Evolutionary conservation across 2,329 filamentous ascomycete species (phyloP).

Genomic region (Neopestalotiopsis sp.): DNA sequence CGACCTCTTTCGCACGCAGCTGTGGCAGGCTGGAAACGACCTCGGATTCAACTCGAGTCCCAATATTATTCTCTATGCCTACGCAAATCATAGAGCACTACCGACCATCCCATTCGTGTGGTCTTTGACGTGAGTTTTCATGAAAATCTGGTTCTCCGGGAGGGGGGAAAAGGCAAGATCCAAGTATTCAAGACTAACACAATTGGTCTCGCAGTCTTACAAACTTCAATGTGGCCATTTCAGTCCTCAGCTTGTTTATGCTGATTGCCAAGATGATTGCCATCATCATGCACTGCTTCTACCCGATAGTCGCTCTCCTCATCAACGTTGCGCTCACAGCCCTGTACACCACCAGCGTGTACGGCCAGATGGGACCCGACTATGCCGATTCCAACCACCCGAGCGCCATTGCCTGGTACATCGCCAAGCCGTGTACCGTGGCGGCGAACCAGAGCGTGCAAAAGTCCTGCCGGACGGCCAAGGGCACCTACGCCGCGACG

Average conservation of each 20-base stretch:
- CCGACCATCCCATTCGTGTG: constrained; percentile 72
- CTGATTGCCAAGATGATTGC: constrained; percentile 72
- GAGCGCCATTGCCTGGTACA: constrained; percentile 74
- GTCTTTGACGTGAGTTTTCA: constrained; percentile 68
- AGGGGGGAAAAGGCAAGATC: background rate
- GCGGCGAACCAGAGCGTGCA: constrained; percentile 58
- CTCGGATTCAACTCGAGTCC: constrained; percentile 78
- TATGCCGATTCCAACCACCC: constrained; percentile 68
- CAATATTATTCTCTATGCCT: constrained; percentile 70
- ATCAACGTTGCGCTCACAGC: constrained; percentile 62
- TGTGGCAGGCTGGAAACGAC: constrained; percentile 76
- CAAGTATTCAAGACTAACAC: background rate
- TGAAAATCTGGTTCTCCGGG: too few species aligned
- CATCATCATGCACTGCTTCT: constrained; percentile 74
- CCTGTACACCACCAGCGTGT: constrained; percentile 69
- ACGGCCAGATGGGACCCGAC: constrained; percentile 76
- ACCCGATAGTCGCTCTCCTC: constrained; percentile 66
- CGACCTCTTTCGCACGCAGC: constrained; percentile 70
- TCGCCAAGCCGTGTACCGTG: constrained; percentile 70
- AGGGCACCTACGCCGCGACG: constrained; percentile 68
- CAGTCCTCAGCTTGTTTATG: constrained; percentile 77
- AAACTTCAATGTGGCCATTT: constrained; percentile 77
- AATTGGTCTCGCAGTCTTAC: constrained; percentile 60
- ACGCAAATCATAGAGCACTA: constrained; percentile 71
- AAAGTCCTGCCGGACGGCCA: constrained; percentile 70